Conservation (phyloP, 441 rosid genomes). For the Populus hybrid region DNA sequence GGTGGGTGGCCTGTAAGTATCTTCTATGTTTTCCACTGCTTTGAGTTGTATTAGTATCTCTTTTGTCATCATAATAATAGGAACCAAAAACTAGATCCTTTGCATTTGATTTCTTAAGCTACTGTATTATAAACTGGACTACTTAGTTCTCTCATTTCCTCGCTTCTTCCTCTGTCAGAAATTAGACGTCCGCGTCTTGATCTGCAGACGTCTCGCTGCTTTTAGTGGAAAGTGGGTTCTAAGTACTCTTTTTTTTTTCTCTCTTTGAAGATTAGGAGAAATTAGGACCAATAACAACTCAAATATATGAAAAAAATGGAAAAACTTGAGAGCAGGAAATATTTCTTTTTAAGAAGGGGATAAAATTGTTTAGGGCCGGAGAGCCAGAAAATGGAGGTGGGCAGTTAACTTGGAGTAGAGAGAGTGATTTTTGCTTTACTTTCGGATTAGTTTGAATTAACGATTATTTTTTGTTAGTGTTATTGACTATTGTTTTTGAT, state of each 20-base stretch:
- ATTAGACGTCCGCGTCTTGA: background rate
- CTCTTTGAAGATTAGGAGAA: background rate
- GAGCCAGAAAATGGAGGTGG: background rate
- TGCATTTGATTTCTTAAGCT: too few species aligned
- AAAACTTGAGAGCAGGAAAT: background rate
- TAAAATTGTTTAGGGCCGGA: background rate
- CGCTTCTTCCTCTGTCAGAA: background rate
- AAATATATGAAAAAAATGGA: background rate
- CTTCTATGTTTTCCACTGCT: background rate
- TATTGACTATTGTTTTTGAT: background rate
- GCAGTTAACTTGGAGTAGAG: background rate
- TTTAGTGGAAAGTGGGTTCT: background rate
- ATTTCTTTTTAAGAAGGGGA: too few species aligned
- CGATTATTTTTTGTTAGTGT: too few species aligned
- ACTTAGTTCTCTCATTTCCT: background rate
- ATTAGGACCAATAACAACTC: background rate
- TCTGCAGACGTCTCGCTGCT: background rate
- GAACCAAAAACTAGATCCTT: too few species aligned
- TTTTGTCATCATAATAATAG: too few species aligned
- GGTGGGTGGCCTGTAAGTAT: slow-evolving; percentile 72
- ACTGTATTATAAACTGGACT: too few species aligned
- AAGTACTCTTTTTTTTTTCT: background rate
- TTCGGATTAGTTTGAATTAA: background rate
- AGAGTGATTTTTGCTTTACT: background rate
- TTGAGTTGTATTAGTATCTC: background rate